phyloP scores from a whole-genome alignment of 495 filamentous ascomycete species.

The Cryomyces minteri region DNA sequence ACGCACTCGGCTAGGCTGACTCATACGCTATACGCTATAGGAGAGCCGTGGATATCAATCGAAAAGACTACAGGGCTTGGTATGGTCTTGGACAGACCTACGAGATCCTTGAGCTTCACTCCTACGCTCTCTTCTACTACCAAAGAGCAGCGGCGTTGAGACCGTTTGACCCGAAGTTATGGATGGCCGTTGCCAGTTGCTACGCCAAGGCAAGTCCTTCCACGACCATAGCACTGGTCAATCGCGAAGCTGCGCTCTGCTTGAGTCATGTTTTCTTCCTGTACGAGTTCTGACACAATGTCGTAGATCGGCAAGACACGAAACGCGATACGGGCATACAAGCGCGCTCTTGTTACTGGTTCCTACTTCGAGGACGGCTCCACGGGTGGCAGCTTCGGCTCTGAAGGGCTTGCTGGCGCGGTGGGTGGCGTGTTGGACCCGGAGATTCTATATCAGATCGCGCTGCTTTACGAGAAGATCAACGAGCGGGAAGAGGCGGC shows the following conservation, averaged over 20 bases:
- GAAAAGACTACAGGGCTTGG: slow-evolving; percentile 95
- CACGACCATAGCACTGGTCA: too few species aligned
- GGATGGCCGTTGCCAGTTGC: slow-evolving; percentile 86
- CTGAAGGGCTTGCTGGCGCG: slow-evolving; percentile 5
- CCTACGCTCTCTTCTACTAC: slow-evolving; percentile 93
- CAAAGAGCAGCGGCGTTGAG: slow-evolving; percentile 81
- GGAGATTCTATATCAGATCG: slow-evolving; percentile 78
- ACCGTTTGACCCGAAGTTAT: slow-evolving; percentile 95
- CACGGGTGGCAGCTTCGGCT: slow-evolving; percentile 19
- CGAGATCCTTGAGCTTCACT: slow-evolving; percentile 93
- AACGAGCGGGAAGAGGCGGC: slow-evolving; percentile 60
- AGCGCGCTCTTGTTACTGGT: slow-evolving; percentile 72
- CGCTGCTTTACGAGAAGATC: slow-evolving; percentile 67
- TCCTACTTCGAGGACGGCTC: slow-evolving; percentile 48
- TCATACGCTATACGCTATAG: slow-evolving; percentile 18
- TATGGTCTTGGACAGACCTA: slow-evolving; percentile 96
- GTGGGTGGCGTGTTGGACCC: slow-evolving; percentile 55
- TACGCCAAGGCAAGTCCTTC: too few species aligned
- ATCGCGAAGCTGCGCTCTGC: too few species aligned
- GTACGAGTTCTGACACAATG: too few species aligned
- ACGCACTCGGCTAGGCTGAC: too few species aligned
- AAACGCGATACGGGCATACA: slow-evolving; percentile 86
- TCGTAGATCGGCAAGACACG: slow-evolving; percentile 58
- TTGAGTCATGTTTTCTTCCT: too few species aligned
- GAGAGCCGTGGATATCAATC: slow-evolving; percentile 88